Base-by-base conservation (phyloP, 1,284 basidiomycete species). In the Microbotryum intermedium region DNA sequence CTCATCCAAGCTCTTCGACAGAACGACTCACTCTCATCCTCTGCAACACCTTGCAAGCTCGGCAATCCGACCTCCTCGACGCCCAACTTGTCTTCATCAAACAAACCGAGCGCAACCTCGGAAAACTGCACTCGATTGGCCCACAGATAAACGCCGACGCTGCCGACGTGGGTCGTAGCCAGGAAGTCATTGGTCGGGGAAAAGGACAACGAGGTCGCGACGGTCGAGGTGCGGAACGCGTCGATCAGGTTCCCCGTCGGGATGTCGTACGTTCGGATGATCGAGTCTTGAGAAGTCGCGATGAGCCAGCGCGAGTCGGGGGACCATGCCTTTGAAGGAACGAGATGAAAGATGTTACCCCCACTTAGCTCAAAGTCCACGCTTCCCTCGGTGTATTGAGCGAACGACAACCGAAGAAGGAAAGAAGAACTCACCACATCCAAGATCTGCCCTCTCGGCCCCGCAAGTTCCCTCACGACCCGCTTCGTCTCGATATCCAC, bases 151-250 rank as follows among this genome's bases (percentile, higher is more conserved):
- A 99, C 82, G 6, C 93, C 95, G 49, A 97, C 85, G 61, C 86
- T 91, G 72, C 95, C 93, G 4, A 94, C 85, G 74, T 99, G 95
- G 0, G 90, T 81, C 2, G 93, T 95, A 0, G 95, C 95, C 59
- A 99, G 76, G 76, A 99, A 98, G 74, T 98, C 95, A 60, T 88
- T 87, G 0, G 90, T 88, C 0, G 95, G 95, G 1, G 91, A 97
- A 74, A 98, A 95, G 0, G 89, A 82, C 23, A 99, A 75, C 69
- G 86, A 90, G 0, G 90, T 94, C 2, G 93, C 90, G 21, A 95
- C 83, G 64, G 86, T 90, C n/a, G 87, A 78, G 4, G 90, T 90
- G 55, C 83, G 82, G 80, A 98, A 98, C 0, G 86, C 90, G 72
- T 98, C 91, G 55, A 99, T 88, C 43, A 98, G 79, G 29, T 84